A percentile compares a stretch with the other conserved stretches of the same genome.
These are phyloP conservation scores for Ploettnerulaceae sp. DNA, from an alignment of 2,329 filamentous ascomycete genomes.

Conservation along the genomic window DNA sequence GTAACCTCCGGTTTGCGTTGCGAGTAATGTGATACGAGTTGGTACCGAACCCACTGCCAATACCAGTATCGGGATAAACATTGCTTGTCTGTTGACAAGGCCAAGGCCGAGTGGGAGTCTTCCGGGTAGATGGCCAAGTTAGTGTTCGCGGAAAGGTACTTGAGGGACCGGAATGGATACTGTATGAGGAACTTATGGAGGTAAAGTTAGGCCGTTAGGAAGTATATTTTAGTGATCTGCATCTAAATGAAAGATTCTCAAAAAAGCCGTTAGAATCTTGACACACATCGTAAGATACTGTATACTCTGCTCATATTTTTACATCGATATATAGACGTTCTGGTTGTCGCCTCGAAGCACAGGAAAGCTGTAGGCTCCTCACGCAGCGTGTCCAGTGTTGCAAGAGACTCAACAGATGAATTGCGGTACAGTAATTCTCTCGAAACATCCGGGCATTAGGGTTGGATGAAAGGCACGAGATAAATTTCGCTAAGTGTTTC, in stretches of 20 bases:
- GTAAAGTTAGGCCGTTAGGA: no score
- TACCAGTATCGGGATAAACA: background rate
- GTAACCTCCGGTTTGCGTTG: background rate
- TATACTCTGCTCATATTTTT: background rate
- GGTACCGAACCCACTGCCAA: no score
- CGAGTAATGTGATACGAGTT: conserved; percentile 1
- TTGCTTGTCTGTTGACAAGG: no score
- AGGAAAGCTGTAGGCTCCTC: conserved; percentile 1
- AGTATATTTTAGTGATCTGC: no score
- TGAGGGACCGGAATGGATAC: no score
- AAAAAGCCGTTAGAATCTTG: no score
- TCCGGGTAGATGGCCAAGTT: background rate
- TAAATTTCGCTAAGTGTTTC: background rate
- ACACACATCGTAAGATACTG: no score
- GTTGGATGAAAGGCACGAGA: background rate
- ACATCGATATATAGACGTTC: background rate
- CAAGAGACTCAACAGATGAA: conserved; percentile 3
- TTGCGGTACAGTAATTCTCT: conserved; percentile 6
- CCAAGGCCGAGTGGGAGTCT: no score
- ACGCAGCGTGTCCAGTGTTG: conserved; percentile 8
- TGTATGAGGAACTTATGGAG: no score
- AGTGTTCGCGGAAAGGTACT: background rate
- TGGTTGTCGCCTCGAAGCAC: background rate
- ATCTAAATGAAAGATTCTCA: no score
- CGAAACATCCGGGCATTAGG: conserved; percentile 2